phyloP scores from a whole-genome alignment of 306 rosid genomes.

The Citrullus colocynthis region DNA sequence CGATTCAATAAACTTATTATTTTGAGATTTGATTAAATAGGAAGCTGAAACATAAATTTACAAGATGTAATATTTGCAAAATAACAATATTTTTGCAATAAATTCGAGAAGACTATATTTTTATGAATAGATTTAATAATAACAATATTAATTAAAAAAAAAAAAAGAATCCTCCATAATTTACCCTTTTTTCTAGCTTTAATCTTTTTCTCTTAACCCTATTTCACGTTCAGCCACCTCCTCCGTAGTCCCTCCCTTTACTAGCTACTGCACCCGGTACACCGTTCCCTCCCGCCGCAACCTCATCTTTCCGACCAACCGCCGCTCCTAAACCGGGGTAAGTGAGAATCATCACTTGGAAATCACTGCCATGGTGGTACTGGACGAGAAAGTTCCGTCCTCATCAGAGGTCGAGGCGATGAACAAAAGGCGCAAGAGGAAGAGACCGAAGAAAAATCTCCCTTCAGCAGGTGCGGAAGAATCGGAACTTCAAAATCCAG shows the following conservation, averaged over 20 bases:
- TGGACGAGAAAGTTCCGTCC: constrained; percentile 5
- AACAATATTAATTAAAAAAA: too few relatives aligned
- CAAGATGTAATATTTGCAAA: too few relatives aligned
- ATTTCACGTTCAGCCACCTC: not conserved
- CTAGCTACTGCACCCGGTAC: not conserved
- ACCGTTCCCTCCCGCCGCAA: too few relatives aligned
- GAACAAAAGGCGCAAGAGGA: constrained; percentile 46
- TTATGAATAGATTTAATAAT: too few relatives aligned
- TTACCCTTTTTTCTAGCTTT: too few relatives aligned
- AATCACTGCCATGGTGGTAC: constrained; percentile 24
- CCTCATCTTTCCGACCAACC: too few relatives aligned
- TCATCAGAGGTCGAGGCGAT: constrained; percentile 15
- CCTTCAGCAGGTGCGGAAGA: not conserved
- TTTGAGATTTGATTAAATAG: too few relatives aligned
- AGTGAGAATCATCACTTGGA: not conserved
- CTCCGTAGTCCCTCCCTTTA: not conserved
- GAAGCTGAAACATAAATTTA: too few relatives aligned
- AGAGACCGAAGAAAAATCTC: constrained; percentile 21
- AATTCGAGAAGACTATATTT: too few relatives aligned
- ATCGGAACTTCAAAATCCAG: not conserved
- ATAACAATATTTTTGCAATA: too few relatives aligned
- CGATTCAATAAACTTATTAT: too few relatives aligned
- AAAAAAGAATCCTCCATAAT: too few relatives aligned
- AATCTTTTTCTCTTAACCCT: not conserved
- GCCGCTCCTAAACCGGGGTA: not conserved